Evolutionary conservation across 1,139 yeast genomes (phyloP), one percentile per base, ranked within the genome.

Genomic region (Debaryomyces sp.): DNA sequence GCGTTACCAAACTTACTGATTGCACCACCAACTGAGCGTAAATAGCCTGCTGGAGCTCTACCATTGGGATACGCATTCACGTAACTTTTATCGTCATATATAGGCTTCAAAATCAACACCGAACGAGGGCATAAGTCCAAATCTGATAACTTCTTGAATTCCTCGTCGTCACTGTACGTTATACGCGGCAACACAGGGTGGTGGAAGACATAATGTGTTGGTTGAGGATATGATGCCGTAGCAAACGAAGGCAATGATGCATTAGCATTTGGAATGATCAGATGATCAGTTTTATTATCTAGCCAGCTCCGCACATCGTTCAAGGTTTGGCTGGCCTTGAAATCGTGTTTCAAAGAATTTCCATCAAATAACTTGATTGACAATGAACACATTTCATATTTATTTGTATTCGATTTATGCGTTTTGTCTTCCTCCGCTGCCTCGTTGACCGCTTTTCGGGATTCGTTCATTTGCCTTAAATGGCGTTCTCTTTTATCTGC

Each of bases 71-170:
- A 54, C 2, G 59, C 49, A n/a, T 47, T 50, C 7, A 60, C 46
- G 34, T 38, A 49, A 5, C 52, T 63, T 6, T 54, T 49, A 12
- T 68, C 72, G 41, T 63, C 68, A 51, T 66, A 75, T 8, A 71
- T 62, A 38, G 89, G 89, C 57, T 84, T 84, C 52, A 87, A 69
- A 34, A 85, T 81, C 42, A 87, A 65, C 0, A 85, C 88, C 12
- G 90, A 82, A 46, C 92, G 71, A 1, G 95, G 94, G 12, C 77
- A 68, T 48, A 87, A 68, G 7, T 76, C 81, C 44, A 87, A 68
- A 5, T 70, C 75, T 22, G 57, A 60, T 40, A 87, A 68, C 4
- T 80, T 63, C 44, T 61, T 61, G 48, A 74, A 71, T 58, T 86
- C 91, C 46, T 85, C 86, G 7, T 75, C 71, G 12, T 77, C 81